These are phyloP conservation scores for Lichtheimia ornata DNA, from an alignment of 371 early-diverging fungal species.

Conservation along the genomic window DNA sequence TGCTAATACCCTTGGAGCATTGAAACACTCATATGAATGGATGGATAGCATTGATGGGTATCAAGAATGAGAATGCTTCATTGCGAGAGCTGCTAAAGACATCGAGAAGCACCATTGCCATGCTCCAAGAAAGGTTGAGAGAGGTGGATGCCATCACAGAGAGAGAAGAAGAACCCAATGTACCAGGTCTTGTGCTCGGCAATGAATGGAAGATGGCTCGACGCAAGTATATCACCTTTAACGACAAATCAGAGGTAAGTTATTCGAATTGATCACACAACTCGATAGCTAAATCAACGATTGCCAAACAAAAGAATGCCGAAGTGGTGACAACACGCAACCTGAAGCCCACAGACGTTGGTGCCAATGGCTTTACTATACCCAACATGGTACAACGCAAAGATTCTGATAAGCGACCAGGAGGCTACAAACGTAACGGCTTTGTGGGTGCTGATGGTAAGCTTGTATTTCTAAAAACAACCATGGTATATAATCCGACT, in stretches of 20 bases:
- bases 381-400: constrained; percentile 5
- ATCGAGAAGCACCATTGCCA: constrained; percentile 39
- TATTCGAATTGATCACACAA: too few relatives aligned
- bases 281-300: background rate
- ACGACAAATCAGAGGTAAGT: background rate
- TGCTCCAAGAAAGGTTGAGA: constrained; percentile 35
- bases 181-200: constrained; percentile 34
- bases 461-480: background rate
- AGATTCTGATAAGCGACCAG: constrained; percentile 8
- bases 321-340: constrained; percentile 8
- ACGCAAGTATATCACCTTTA: constrained; percentile 9
- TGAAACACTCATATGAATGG: too few relatives aligned
- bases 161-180: constrained; percentile 10
- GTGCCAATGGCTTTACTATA: background rate
- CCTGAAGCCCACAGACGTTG: constrained; percentile 3
- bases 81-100: constrained; percentile 37
- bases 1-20: too few relatives aligned
- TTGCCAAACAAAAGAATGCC: background rate
- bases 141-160: constrained; percentile 27
- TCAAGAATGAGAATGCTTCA: constrained; percentile 33
- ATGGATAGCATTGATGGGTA: background rate
- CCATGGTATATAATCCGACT: background rate
- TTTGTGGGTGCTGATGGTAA: background rate
- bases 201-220: constrained; percentile 40
- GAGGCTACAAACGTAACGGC: background rate